Conservation (phyloP, 257 asterid genomes). For the Buddleja alternifolia region DNA sequence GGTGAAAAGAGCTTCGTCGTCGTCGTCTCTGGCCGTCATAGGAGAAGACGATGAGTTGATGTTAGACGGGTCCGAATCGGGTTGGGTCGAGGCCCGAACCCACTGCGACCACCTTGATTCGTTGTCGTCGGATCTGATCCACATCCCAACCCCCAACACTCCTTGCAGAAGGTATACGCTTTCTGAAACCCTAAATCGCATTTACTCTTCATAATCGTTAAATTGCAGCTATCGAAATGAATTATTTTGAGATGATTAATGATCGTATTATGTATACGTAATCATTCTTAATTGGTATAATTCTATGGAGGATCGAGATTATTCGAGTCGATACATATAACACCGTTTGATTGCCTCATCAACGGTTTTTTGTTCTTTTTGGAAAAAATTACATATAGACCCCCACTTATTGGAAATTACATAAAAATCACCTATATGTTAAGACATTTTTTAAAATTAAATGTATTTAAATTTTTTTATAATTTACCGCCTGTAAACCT, state of each 20-base stretch:
- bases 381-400: too few species aligned
- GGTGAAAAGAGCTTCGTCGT: slow-evolving; percentile 50
- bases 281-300: too few species aligned
- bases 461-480: too few species aligned
- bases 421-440: too few species aligned
- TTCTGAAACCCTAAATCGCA: slow-evolving; percentile 15
- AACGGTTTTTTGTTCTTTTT: too few species aligned
- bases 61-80: slow-evolving; percentile 70
- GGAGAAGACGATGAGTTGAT: slow-evolving; percentile 43
- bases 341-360: too few species aligned
- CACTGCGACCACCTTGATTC: slow-evolving; percentile 80
- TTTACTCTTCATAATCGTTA: background rate
- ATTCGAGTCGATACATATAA: too few species aligned
- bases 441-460: too few species aligned
- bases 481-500: too few species aligned
- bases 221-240: background rate
- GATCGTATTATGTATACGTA: background rate
- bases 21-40: slow-evolving; percentile 32
- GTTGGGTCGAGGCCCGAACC: slow-evolving; percentile 90
- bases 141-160: slow-evolving; percentile 74
- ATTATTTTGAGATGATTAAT: slow-evolving; percentile 1
- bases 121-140: slow-evolving; percentile 60
- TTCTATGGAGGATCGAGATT: too few species aligned
- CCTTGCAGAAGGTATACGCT: slow-evolving; percentile 70
- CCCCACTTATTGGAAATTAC: too few species aligned